Evolutionary conservation across 2,329 filamentous ascomycete species (phyloP).

Genomic region (Sclerotinia sclerotiorum): DNA sequence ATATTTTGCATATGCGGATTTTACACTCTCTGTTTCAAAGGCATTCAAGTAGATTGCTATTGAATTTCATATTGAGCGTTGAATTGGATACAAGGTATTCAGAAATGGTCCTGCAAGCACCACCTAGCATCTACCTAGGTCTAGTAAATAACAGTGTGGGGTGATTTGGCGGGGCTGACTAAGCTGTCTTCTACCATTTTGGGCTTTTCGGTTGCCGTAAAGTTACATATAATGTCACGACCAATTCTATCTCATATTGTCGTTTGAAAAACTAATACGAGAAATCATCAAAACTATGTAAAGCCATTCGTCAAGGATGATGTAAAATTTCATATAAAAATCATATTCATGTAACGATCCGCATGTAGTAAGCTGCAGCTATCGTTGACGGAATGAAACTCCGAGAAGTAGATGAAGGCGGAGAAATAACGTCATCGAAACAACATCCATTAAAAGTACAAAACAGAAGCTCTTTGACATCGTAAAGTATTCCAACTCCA

Average conservation of each 20-base stretch:
- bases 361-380: neutral
- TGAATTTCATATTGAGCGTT: neutral
- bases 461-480: slow-evolving; percentile 5
- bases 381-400: slow-evolving; percentile 1
- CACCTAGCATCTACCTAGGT: no score
- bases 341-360: neutral
- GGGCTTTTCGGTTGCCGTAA: neutral
- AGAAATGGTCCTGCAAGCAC: no score
- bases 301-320: neutral
- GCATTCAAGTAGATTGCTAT: neutral
- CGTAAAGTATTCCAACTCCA: neutral
- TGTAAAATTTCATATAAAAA: neutral
- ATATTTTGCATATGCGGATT: no score
- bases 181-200: neutral
- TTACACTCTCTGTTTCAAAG: neutral
- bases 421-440: slow-evolving; percentile 11
- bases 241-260: neutral
- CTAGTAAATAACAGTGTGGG: neutral
- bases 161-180: neutral
- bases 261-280: neutral
- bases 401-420: neutral
- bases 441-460: neutral
- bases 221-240: neutral
- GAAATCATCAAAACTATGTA: neutral
- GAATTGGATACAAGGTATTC: no score